Base-by-base conservation (phyloP, 805 yeast genomes). In the Clavispora asparagi region DNA sequence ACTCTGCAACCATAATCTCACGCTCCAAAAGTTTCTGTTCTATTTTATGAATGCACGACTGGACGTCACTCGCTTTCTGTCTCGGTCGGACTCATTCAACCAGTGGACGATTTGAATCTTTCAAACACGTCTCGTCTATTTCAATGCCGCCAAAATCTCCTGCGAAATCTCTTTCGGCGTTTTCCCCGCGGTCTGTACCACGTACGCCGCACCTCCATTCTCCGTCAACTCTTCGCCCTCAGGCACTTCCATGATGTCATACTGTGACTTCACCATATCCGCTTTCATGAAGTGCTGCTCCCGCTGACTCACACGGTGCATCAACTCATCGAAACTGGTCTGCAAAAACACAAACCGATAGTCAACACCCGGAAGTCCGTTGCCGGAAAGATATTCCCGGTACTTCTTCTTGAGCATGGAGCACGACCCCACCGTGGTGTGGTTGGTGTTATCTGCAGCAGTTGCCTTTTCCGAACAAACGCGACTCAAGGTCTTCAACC, bases 281-380 rank as follows among this genome's bases (percentile, higher is more conserved):
- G 83, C 76, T 61, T 91, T 91, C 96, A 94, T 90, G 62, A 77
- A 94, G 61, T 94, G 99, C 41, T 80, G 79, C 54, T 77, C 62
- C 54, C 99, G 74, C n/a, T 63, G 59, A 6, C 67, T 67, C 45
- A 90, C 85, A 43, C 98, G 74, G 30, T 67, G 59, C 13, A 78
- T 50, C 39, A 91, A 75, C 51, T 76, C 85, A 8, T 82, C 83
- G 54, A 71, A 77, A 8, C 81, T 69, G 10, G 90, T 84, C 55
- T 79, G 76, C 40, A 92, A 64, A 59, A 91, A 84, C 29, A 90
- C 71, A 63, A 85, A 83, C 36, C 77, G 59, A 52, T 86, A 78
- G 28, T 62, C 63, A 1, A 78, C 62, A 2, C 43, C 56, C 7
- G 28, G 48, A 4, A 6, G 13, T 3, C 73, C 67, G 29, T 66